Conservation (phyloP, 805 yeast species). For the Lipomyces oligophaga region DNA sequence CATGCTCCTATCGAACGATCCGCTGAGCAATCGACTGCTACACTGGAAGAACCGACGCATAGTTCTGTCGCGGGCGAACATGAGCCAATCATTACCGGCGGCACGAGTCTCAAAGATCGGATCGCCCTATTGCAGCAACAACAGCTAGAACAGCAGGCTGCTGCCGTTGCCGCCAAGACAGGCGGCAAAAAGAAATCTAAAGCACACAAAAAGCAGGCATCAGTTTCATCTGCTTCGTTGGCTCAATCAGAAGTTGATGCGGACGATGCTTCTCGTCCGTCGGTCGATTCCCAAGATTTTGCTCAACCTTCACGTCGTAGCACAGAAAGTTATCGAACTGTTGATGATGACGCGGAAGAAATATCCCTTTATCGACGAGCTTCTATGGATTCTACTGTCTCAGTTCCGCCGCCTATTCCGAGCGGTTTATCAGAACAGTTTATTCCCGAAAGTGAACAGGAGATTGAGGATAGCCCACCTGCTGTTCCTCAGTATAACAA, state of each 20-base stretch:
- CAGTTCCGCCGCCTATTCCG: neutral
- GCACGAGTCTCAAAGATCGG: slow-evolving; percentile 75
- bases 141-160: slow-evolving; percentile 70
- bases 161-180: slow-evolving; percentile 15
- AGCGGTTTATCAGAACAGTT: slow-evolving; percentile 7
- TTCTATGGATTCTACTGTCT: slow-evolving; percentile 3
- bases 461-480: neutral
- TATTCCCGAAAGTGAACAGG: slow-evolving; percentile 12
- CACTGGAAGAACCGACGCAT: slow-evolving; percentile 11
- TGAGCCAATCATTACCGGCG: slow-evolving; percentile 27
- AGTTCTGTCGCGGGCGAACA: slow-evolving; percentile 3
- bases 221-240: slow-evolving; percentile 15
- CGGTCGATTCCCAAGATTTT: slow-evolving; percentile 1
- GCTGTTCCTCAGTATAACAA: slow-evolving; percentile 6
- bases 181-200: slow-evolving; percentile 12
- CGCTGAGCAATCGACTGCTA: slow-evolving; percentile 4
- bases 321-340: neutral
- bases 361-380: slow-evolving; percentile 1
- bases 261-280: slow-evolving; percentile 8
- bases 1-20: neutral
- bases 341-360: neutral
- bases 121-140: slow-evolving; percentile 77
- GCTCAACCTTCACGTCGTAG: neutral
- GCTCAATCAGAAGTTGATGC: slow-evolving; percentile 16
- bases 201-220: slow-evolving; percentile 9